Conservation (phyloP, 2,329 filamentous ascomycete genomes). For the Ophiostoma sp. region DNA sequence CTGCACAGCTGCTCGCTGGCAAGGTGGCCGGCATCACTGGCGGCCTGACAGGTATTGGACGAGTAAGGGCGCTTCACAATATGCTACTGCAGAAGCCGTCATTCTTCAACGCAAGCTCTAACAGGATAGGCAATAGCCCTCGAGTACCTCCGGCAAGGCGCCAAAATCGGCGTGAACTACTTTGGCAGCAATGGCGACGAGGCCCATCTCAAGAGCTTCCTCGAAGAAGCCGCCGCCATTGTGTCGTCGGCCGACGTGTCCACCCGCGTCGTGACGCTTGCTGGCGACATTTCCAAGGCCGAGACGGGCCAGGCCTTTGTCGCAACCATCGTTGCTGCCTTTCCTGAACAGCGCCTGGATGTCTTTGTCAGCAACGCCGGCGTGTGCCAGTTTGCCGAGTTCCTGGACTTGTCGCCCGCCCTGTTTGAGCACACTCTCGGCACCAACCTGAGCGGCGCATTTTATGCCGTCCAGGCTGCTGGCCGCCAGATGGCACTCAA, state of each 20-base stretch:
- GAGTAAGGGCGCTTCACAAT: slow-evolving; percentile 12
- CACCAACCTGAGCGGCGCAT: slow-evolving; percentile 84
- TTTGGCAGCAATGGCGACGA: slow-evolving; percentile 24
- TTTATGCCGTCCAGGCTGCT: slow-evolving; percentile 79
- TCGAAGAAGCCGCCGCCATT: slow-evolving; percentile 18
- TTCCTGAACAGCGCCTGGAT: slow-evolving; percentile 50
- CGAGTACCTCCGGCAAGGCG: slow-evolving; percentile 25
- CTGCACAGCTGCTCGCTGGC: slow-evolving; percentile 25
- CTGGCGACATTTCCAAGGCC: slow-evolving; percentile 22
- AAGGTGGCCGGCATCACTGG: slow-evolving; percentile 26
- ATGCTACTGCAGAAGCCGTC: not conserved
- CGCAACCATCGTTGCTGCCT: slow-evolving; percentile 17
- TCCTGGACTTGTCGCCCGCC: slow-evolving; percentile 65
- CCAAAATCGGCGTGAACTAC: slow-evolving; percentile 25
- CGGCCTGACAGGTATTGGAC: slow-evolving; percentile 25
- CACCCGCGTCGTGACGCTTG: slow-evolving; percentile 16
- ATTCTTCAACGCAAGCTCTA: not conserved
- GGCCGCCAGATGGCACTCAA: slow-evolving; percentile 69
- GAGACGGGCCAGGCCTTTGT: slow-evolving; percentile 22
- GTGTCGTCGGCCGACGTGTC: slow-evolving; percentile 12
- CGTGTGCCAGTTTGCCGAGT: slow-evolving; percentile 82
- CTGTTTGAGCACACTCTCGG: slow-evolving; percentile 67
- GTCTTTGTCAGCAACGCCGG: slow-evolving; percentile 86
- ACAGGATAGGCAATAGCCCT: slow-evolving; percentile 24
- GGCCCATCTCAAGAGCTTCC: slow-evolving; percentile 21